Evolutionary conservation across 2,329 filamentous ascomycete genomes (phyloP).

Genomic region (Penicillium sp.): DNA sequence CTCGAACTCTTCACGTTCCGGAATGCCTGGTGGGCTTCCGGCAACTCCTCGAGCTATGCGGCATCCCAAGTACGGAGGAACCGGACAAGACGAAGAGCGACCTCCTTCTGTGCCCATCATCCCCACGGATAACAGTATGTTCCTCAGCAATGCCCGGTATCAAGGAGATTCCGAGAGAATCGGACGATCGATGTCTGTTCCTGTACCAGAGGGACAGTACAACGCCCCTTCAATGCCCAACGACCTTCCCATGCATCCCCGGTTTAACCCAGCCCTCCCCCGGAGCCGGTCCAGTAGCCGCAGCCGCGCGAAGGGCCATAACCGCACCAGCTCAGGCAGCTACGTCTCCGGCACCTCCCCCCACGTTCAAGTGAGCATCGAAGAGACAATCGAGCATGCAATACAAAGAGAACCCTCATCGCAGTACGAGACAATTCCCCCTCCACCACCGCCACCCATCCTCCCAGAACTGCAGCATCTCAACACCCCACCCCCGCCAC

Average conservation of each 20-base stretch:
- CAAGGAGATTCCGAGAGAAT: constrained; percentile 38
- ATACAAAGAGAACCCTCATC: constrained; percentile 16
- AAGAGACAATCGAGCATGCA: constrained; percentile 50
- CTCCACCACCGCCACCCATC: constrained; percentile 40
- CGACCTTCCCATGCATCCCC: constrained; percentile 41
- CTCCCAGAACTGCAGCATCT: constrained; percentile 63
- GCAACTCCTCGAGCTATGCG: constrained; percentile 90
- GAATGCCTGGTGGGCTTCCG: constrained; percentile 69
- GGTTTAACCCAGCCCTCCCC: constrained; percentile 41
- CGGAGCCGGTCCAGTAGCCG: constrained; percentile 44
- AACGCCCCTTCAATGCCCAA: constrained; percentile 23
- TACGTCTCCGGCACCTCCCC: constrained; percentile 33
- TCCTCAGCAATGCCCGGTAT: constrained; percentile 38
- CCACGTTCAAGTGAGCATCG: constrained; percentile 52
- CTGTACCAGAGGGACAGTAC: constrained; percentile 30
- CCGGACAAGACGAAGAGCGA: constrained; percentile 42
- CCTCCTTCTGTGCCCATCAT: constrained; percentile 57
- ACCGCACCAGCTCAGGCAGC: constrained; percentile 26
- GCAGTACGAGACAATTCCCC: constrained; percentile 22
- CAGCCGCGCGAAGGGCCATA: constrained; percentile 31
- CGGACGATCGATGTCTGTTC: constrained; percentile 41
- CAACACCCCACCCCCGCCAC: constrained; percentile 52
- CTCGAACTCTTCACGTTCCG: constrained; percentile 44
- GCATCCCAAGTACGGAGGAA: constrained; percentile 63
- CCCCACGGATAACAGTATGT: constrained; percentile 48